Evolutionary conservation across 2,329 filamentous ascomycete species (phyloP).

Genomic region (Trichoderma sp.): DNA sequence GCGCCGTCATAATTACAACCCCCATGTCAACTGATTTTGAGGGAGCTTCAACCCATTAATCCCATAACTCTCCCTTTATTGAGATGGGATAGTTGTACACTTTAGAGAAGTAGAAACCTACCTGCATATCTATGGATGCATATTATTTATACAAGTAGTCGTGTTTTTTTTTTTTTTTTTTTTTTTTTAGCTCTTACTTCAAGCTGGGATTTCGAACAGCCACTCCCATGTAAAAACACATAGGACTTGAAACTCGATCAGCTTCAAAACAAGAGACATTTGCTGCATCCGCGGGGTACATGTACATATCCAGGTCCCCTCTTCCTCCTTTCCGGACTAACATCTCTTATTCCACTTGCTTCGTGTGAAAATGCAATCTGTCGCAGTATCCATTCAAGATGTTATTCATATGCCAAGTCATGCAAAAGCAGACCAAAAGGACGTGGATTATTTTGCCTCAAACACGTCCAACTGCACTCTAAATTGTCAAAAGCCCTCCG

Average conservation of each 20-base stretch:
- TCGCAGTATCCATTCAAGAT: not conserved
- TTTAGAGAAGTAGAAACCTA: not conserved
- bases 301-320: not conserved
- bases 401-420: not conserved
- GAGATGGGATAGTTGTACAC: too few relatives aligned
- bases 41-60: too few relatives aligned
- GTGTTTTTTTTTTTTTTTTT: not conserved
- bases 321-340: not conserved
- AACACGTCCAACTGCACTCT: not conserved
- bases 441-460: not conserved
- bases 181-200: not conserved
- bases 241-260: not conserved
- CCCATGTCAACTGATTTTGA: too few relatives aligned
- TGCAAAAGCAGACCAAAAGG: not conserved
- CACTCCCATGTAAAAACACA: not conserved
- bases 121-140: not conserved
- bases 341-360: not conserved
- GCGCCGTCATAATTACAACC: not conserved
- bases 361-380: not conserved
- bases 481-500: not conserved
- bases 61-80: too few relatives aligned
- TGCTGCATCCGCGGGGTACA: not conserved
- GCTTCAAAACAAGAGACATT: not conserved
- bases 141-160: not conserved
- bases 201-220: not conserved